Evolutionary conservation across 306 rosid genomes (phyloP), one percentile per base, ranked within the genome.

Genomic region (Malus fusca): DNA sequence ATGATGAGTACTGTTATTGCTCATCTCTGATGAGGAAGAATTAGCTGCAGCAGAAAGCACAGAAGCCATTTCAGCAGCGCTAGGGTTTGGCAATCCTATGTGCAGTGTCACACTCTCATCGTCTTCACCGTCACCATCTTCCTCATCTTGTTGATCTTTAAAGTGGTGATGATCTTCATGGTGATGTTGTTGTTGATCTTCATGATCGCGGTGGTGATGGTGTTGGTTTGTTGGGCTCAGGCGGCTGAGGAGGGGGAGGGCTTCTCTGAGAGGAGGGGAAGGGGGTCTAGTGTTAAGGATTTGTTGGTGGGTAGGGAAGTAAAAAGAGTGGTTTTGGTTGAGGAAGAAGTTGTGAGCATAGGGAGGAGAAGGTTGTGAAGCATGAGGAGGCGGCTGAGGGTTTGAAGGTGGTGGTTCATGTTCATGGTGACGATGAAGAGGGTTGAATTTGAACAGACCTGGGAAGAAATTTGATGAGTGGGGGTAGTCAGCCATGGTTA

Each of bases 41-140:
- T 78, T 71, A 73, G 56, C 68, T 25, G 77, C 68, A 17, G 69
- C 87, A 33, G 92, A 90, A 67, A 94, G 84, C 37, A 91, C 76
- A 33, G 97, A 90, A 2, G 97, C 97, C 84, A 93, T 85, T 85
- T 94, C 97, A 26, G 91, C 87, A 61, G 93, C 94, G 77, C 93
- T 91, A 88, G 98, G 97, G 97, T 88, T 91, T 5, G 98, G 98
- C 67, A 94, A 81, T 55, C 98, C 98, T 87, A 94, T 94, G 82
- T 90, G 97, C 2, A 94, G 97, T 81, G 98, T 94, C 2, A 94
- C 97, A 9, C 78, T 82, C 17, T 14, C 68, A 17, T 53, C 82
- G 8, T 22, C 65, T 15, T 53, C 77, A 0, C 37, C 78, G 4
- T 80, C 85, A 0, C 80, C 87, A 2, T 73, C 85, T 0, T 55